These are phyloP conservation scores for Fusarium pseudograminearum DNA, from an alignment of 2,329 filamentous ascomycete species.

Conservation along the genomic window DNA sequence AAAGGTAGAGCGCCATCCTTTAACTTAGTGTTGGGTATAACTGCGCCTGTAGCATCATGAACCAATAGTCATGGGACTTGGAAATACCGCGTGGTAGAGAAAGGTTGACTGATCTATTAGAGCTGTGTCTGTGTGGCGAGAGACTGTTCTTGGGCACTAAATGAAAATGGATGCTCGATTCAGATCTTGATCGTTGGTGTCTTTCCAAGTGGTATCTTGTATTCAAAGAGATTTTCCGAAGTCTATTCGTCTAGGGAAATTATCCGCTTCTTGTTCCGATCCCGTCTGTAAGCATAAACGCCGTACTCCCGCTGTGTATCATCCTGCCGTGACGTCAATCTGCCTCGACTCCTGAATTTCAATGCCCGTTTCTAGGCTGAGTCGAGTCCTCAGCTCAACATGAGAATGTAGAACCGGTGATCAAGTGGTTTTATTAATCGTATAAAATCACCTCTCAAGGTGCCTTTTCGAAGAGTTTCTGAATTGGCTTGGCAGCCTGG, in stretches of 20 bases:
- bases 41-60: neutral
- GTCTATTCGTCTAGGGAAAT: neutral
- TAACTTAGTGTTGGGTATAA: neutral
- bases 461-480: conserved; percentile 78
- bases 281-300: conserved; percentile 17
- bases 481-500: conserved; percentile 87
- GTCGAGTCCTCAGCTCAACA: neutral
- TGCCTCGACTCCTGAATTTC: neutral
- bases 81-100: neutral
- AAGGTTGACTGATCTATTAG: neutral
- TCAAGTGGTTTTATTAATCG: neutral
- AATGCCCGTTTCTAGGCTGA: neutral
- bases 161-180: neutral
- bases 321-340: neutral
- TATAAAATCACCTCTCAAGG: conserved; percentile 49
- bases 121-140: neutral
- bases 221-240: neutral
- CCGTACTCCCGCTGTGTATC: conserved; percentile 14
- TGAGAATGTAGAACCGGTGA: neutral
- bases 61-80: neutral
- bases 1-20: conserved; percentile 3
- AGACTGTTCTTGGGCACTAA: neutral
- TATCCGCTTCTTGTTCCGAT: neutral
- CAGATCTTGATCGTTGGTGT: neutral
- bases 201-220: conserved; percentile 1